A percentile compares a stretch with the other conserved stretches of the same genome.
These are phyloP conservation scores for Peronosclerospora sorghi DNA, from an alignment of 352 stramenopile genomes.

Conservation along the genomic window DNA sequence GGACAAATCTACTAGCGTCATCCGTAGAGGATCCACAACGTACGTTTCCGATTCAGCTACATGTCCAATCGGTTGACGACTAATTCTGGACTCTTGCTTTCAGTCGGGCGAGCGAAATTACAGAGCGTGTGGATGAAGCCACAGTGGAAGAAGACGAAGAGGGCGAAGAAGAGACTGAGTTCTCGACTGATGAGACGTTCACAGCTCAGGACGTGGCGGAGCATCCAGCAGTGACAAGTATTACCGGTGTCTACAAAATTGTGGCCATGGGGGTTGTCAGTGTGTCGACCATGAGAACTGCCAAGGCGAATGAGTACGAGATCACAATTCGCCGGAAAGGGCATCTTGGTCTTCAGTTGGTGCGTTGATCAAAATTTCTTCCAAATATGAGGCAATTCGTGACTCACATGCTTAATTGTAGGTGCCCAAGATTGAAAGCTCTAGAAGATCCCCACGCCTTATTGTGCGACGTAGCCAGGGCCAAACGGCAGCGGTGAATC, in stretches of 20 bases:
- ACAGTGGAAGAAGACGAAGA: slow-evolving; percentile 34
- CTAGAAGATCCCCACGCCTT: slow-evolving; percentile 47
- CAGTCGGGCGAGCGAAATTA: slow-evolving; percentile 33
- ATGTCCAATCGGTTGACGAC: not conserved
- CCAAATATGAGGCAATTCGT: no score
- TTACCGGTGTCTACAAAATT: slow-evolving; percentile 76
- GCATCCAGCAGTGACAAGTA: slow-evolving; percentile 61
- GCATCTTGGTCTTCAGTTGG: slow-evolving; percentile 54
- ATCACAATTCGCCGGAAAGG: slow-evolving; percentile 50
- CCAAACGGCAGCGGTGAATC: slow-evolving; percentile 61
- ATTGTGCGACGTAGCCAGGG: slow-evolving; percentile 68
- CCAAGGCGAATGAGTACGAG: slow-evolving; percentile 78
- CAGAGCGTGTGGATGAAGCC: slow-evolving; percentile 26
- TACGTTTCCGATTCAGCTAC: slow-evolving; percentile 17
- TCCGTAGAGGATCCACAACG: slow-evolving; percentile 58
- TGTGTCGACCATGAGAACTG: slow-evolving; percentile 58
- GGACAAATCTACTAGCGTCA: slow-evolving; percentile 26
- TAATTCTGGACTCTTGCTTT: slow-evolving; percentile 2
- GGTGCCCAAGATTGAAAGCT: slow-evolving; percentile 32
- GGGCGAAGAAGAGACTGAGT: slow-evolving; percentile 27
- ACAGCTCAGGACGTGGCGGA: slow-evolving; percentile 55
- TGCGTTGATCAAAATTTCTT: slow-evolving; percentile 23
- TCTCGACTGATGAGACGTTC: slow-evolving; percentile 58
- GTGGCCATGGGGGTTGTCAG: slow-evolving; percentile 69
- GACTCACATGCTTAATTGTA: not conserved